phyloP scores from a whole-genome alignment of 2,329 filamentous ascomycete genomes.

The Monilinia laxa region DNA sequence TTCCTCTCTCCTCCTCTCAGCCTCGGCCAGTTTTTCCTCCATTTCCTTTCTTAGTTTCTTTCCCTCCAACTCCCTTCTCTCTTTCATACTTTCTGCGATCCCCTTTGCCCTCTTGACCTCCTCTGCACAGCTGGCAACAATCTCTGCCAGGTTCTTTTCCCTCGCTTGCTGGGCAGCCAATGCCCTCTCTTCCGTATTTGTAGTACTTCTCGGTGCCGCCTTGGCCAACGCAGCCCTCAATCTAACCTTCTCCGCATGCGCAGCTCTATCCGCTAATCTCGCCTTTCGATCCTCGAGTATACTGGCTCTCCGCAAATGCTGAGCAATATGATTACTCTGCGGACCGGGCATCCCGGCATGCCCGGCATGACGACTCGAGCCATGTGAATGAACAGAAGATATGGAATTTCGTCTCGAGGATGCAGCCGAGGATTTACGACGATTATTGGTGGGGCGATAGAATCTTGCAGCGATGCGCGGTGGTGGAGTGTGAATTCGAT shows the following conservation, averaged over 20 bases:
- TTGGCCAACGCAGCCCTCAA: conserved; percentile 73
- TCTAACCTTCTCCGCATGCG: conserved; percentile 80
- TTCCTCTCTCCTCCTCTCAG: conserved; percentile 68
- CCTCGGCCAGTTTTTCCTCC: conserved; percentile 77
- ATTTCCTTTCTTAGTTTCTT: conserved; percentile 69
- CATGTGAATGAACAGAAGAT: conserved; percentile 63
- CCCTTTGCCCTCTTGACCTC: conserved; percentile 81
- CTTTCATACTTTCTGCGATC: conserved; percentile 78
- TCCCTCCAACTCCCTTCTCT: conserved; percentile 73
- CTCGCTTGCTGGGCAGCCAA: conserved; percentile 75
- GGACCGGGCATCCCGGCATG: conserved; percentile 39
- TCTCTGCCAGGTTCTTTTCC: conserved; percentile 78
- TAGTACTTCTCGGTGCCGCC: conserved; percentile 62
- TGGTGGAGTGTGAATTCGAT: conserved; percentile 58
- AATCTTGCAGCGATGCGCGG: conserved; percentile 77
- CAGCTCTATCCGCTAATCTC: conserved; percentile 74
- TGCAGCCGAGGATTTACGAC: conserved; percentile 72
- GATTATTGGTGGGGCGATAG: conserved; percentile 64
- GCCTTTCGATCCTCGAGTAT: conserved; percentile 81
- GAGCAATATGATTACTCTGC: conserved; percentile 75
- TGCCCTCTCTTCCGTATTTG: conserved; percentile 71
- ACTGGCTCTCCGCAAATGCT: conserved; percentile 75
- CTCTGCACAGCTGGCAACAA: conserved; percentile 76
- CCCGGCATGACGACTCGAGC: conserved; percentile 47
- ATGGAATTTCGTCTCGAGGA: conserved; percentile 79